phyloP scores from a whole-genome alignment of 2,329 filamentous ascomycete genomes.

The Trichoderma aggressivum region DNA sequence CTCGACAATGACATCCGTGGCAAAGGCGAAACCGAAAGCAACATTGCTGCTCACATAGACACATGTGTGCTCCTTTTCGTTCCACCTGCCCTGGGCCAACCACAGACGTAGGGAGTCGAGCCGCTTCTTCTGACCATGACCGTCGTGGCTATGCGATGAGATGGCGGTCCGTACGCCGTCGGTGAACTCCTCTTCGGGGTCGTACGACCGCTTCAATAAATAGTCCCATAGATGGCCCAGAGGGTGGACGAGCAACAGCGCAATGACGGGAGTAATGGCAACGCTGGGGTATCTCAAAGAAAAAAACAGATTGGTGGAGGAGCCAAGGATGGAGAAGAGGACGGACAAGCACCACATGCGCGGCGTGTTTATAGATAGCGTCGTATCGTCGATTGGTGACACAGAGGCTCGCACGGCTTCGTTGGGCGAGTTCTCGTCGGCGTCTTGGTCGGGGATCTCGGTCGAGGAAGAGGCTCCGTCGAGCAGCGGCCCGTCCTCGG shows the following conservation, averaged over 20 bases:
- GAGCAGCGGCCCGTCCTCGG: constrained; percentile 35
- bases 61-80: constrained; percentile 84
- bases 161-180: constrained; percentile 43
- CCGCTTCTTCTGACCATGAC: background rate
- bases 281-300: constrained; percentile 87
- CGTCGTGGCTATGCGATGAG: constrained; percentile 14
- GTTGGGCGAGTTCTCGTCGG: constrained; percentile 70
- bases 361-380: constrained; percentile 80
- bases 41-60: constrained; percentile 89
- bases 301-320: constrained; percentile 84
- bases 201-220: constrained; percentile 60
- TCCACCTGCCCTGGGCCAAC: constrained; percentile 78
- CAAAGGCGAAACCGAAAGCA: constrained; percentile 85
- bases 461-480: constrained; percentile 37
- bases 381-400: constrained; percentile 68
- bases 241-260: constrained; percentile 78
- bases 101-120: constrained; percentile 55
- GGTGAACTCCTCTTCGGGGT: constrained; percentile 47
- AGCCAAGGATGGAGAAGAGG: constrained; percentile 75
- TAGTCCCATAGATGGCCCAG: constrained; percentile 78
- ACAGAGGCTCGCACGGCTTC: constrained; percentile 78
- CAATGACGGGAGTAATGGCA: constrained; percentile 84
- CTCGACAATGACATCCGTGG: constrained; percentile 85
- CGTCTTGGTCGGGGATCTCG: constrained; percentile 46
- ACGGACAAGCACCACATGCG: constrained; percentile 84